phyloP scores from a whole-genome alignment of 768 basidiomycete genomes.

The Amanita exitialis region DNA sequence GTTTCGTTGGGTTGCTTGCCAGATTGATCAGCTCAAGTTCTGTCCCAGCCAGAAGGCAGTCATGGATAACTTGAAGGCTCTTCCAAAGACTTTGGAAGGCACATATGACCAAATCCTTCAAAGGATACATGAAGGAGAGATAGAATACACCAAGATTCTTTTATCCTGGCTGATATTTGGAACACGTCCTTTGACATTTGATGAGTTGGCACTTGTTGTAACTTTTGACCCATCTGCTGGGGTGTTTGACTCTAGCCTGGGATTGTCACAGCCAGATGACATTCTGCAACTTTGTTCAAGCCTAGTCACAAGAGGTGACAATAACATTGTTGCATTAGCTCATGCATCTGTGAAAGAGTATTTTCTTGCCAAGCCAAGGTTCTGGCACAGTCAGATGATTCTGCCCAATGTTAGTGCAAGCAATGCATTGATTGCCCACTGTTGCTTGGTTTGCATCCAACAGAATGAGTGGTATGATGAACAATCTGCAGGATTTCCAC shows the following conservation, averaged over 20 bases:
- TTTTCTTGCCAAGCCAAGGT: background rate
- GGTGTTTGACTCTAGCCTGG: background rate
- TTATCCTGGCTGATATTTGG: background rate
- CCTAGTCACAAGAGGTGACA: background rate
- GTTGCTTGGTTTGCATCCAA: background rate
- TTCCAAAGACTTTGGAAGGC: background rate
- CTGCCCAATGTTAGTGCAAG: background rate
- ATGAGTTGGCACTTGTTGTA: background rate
- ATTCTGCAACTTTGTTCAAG: background rate
- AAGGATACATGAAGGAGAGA: background rate
- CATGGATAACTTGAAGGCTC: background rate
- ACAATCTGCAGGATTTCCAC: background rate
- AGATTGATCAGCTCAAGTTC: background rate
- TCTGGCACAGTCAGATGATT: background rate
- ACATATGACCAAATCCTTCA: slow-evolving; percentile 2
- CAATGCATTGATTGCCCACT: background rate
- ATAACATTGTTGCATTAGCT: background rate
- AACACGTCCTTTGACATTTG: background rate
- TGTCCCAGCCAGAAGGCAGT: background rate
- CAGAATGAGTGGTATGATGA: background rate
- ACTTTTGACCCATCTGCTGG: background rate
- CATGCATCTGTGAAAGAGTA: slow-evolving; percentile 2
- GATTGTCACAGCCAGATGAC: background rate
- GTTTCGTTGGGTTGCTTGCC: slow-evolving; percentile 1
- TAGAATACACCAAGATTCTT: background rate